These are phyloP conservation scores for Xylariales sp. DNA, from an alignment of 2,329 filamentous ascomycete species.

Conservation along the genomic window DNA sequence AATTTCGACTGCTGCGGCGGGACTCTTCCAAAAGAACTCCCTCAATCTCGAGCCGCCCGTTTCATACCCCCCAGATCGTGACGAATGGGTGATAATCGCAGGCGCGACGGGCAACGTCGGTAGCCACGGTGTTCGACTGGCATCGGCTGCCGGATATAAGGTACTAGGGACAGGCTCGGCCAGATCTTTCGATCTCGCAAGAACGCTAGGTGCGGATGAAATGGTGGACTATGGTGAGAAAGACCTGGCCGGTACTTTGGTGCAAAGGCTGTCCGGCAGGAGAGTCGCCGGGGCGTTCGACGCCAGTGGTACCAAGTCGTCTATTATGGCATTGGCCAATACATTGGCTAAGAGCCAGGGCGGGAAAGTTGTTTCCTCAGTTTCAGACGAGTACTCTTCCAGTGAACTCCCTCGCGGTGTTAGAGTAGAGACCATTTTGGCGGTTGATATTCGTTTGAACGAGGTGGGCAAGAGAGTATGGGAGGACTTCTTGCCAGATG, in stretches of 20 bases:
- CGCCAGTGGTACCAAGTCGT: constrained; percentile 10
- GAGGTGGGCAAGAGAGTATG: constrained; percentile 31
- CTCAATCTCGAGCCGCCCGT: constrained; percentile 42
- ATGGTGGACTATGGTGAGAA: constrained; percentile 54
- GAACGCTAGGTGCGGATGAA: constrained; percentile 53
- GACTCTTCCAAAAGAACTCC: constrained; percentile 41
- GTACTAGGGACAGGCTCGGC: constrained; percentile 55
- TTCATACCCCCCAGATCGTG: constrained; percentile 18
- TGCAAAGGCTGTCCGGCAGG: constrained; percentile 34
- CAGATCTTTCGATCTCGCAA: constrained; percentile 54
- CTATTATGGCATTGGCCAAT: constrained; percentile 17
- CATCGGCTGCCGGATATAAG: constrained; percentile 55
- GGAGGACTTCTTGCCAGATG: constrained; percentile 33
- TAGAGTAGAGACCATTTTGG: constrained; percentile 16
- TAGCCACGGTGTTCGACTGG: constrained; percentile 58
- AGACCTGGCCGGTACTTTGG: constrained; percentile 45
- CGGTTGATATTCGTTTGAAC: constrained; percentile 32
- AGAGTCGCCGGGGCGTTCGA: constrained; percentile 36
- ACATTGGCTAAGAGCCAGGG: constrained; percentile 25
- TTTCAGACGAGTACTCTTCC: constrained; percentile 13
- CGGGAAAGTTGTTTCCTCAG: constrained; percentile 24
- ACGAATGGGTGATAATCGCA: constrained; percentile 51
- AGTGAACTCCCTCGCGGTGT: constrained; percentile 14
- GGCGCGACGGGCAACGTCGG: constrained; percentile 59
- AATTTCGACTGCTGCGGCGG: constrained; percentile 46